Evolutionary conservation across 495 filamentous ascomycete species (phyloP).

Genomic region (Pseudotulostoma volvatum): DNA sequence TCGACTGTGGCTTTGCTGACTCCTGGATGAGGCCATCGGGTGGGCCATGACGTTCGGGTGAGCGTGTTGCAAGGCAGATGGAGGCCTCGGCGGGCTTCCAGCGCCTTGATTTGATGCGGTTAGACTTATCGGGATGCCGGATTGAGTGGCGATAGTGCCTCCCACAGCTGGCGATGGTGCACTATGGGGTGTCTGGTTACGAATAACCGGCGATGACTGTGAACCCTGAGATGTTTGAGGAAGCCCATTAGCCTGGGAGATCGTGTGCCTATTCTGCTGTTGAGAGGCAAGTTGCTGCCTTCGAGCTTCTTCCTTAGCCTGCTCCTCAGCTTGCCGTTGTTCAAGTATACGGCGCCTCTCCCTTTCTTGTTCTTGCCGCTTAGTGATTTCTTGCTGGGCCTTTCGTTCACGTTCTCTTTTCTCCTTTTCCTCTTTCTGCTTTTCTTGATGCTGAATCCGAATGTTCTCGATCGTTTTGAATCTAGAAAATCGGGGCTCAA

Average conservation of each 20-base stretch:
- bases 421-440: conserved; percentile 42
- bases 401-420: no score
- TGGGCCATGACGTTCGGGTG: conserved; percentile 49
- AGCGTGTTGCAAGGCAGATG: conserved; percentile 60
- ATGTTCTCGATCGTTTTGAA: conserved; percentile 86
- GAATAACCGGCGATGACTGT: conserved; percentile 61
- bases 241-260: conserved; percentile 39
- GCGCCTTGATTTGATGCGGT: conserved; percentile 60
- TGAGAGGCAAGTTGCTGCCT: conserved; percentile 29
- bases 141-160: conserved; percentile 32
- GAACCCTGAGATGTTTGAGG: conserved; percentile 50
- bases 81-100: conserved; percentile 57
- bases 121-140: conserved; percentile 59
- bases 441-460: conserved; percentile 58
- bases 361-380: conserved; percentile 28
- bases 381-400: conserved; percentile 34
- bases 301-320: conserved; percentile 31
- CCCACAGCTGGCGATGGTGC: conserved; percentile 62
- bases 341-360: conserved; percentile 26
- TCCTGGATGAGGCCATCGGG: conserved; percentile 60
- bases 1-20: conserved; percentile 60
- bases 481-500: conserved; percentile 73
- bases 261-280: conserved; percentile 28
- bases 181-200: conserved; percentile 63
- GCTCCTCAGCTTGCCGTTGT: conserved; percentile 33